Evolutionary conservation across 2,329 filamentous ascomycete genomes (phyloP).

Genomic region (Penicillium thymicola): DNA sequence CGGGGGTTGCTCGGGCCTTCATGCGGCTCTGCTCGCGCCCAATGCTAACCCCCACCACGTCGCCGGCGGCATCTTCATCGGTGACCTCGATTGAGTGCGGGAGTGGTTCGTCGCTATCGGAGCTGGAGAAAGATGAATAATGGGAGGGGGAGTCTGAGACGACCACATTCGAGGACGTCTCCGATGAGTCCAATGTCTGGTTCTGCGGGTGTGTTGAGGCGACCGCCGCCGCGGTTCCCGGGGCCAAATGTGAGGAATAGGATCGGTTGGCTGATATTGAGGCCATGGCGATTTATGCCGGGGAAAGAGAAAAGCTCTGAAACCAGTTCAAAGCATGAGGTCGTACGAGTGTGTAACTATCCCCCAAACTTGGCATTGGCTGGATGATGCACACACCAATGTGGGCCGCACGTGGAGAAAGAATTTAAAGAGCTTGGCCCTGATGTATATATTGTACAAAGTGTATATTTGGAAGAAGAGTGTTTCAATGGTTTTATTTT

Average conservation of each 20-base stretch:
- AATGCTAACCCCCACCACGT: slow-evolving; percentile 58
- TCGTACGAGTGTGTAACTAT: slow-evolving; percentile 3
- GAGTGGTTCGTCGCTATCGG: slow-evolving; percentile 31
- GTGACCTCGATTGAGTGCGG: slow-evolving; percentile 18
- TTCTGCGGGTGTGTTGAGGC: not conserved
- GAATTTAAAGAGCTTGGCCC: too few relatives aligned
- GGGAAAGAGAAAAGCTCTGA: not conserved
- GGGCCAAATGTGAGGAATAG: not conserved
- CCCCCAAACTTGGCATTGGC: not conserved
- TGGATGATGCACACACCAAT: slow-evolving; percentile 1
- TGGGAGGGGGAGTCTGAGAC: slow-evolving; percentile 20
- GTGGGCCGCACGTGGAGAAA: not conserved
- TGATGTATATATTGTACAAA: not conserved
- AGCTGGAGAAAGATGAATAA: slow-evolving; percentile 28
- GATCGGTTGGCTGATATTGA: not conserved
- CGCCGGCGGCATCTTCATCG: slow-evolving; percentile 36
- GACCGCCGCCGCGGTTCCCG: not conserved
- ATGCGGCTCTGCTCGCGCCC: slow-evolving; percentile 55
- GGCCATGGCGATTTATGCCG: not conserved
- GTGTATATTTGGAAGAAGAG: not conserved
- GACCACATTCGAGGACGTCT: slow-evolving; percentile 17
- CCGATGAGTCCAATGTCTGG: slow-evolving; percentile 19
- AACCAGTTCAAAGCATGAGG: slow-evolving; percentile 9
- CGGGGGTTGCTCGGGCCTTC: slow-evolving; percentile 56
- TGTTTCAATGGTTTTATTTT: not conserved